These are phyloP conservation scores for Zygnema cylindricum DNA, from an alignment of 139 green algal genomes.

Conservation along the genomic window DNA sequence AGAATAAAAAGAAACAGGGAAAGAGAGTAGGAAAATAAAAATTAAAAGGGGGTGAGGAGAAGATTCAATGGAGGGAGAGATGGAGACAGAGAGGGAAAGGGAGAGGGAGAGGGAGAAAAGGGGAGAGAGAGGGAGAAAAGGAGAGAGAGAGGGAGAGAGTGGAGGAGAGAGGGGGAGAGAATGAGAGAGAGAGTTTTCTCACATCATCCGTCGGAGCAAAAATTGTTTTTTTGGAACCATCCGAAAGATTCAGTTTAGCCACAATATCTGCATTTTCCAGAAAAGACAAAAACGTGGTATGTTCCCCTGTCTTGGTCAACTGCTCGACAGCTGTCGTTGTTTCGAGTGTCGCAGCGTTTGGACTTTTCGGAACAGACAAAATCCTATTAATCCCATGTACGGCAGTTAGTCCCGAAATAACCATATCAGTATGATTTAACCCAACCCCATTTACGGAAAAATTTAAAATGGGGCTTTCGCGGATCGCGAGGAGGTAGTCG, in stretches of 20 bases:
- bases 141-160: too few relatives aligned
- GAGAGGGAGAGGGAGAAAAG: too few relatives aligned
- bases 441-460: background rate
- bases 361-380: background rate
- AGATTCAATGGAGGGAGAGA: too few relatives aligned
- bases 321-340: background rate
- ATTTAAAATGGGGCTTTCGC: background rate
- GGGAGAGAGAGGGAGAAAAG: too few relatives aligned
- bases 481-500: background rate
- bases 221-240: conserved; percentile 7
- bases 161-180: too few relatives aligned
- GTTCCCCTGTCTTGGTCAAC: background rate
- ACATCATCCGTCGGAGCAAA: background rate
- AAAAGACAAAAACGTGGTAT: background rate
- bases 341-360: background rate
- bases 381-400: background rate
- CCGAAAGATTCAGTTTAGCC: background rate
- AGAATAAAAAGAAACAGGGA: too few relatives aligned
- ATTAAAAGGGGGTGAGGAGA: too few relatives aligned
- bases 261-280: background rate
- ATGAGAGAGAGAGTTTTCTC: too few relatives aligned
- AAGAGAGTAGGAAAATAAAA: too few relatives aligned
- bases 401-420: background rate
- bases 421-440: background rate
- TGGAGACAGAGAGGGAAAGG: too few relatives aligned